Base-by-base conservation (phyloP, 805 yeast genomes). In the Candida nemodendra region DNA sequence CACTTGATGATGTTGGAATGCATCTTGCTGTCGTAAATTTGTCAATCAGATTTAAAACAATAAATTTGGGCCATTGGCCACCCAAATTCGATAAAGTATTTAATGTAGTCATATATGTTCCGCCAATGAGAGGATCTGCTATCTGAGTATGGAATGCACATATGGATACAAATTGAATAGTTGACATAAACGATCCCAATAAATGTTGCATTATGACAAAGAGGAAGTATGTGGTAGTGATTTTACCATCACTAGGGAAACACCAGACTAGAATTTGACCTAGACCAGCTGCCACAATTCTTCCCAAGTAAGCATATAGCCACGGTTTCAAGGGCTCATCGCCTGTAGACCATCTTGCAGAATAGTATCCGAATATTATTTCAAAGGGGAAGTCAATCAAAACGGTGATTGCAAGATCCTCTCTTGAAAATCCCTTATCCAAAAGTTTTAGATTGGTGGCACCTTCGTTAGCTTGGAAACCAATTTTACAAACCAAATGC, bases 351-450 rank as follows among this genome's bases (percentile, higher is more conserved):
- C 97, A 88, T 52, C 88, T 78, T 5, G 96, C 99, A 1, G 95
- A 95, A 52, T 89, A 90, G 60, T 89, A 93, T 2, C 99, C 98
- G 64, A 93, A 91, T 3, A 91, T 64, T 58, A 93, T 84, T 59
- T 93, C 98, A 60, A 93, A 89, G 9, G 99, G 99, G 62, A 93
- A 93, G 59, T 93, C 96, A 33, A 93, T 86, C 31, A 93, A 64
- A 0, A 91, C 98, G 0, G 96, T 86, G 15, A 93, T 76, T 1
- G 98, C 95, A 27, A 93, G 66, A 57, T 93, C 98, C 60, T 93
- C 99, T 57, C 90, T 86, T 27, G 93, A 79, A 30, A 93, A 78
- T 0, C 99, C 99, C 53, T 82, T 83, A 57, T 93, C 99, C 5
- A 93, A 66, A 16, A 93, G 68, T 59, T 91, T 93, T 50, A 93